phyloP scores from a whole-genome alignment of 805 yeast genomes.

The Candida coleopterorum region DNA sequence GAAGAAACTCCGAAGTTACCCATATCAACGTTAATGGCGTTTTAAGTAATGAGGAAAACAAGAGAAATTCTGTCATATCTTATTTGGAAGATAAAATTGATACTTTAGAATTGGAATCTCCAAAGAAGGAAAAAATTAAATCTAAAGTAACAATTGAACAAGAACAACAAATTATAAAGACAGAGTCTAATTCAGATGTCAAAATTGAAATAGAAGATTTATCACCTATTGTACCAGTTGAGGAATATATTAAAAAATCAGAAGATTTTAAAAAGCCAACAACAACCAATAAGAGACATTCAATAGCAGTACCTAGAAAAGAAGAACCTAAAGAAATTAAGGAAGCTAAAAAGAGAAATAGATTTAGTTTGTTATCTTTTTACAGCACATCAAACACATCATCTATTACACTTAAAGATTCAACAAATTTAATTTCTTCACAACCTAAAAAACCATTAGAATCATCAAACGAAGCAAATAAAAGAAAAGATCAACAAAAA shows the following conservation, averaged over 20 bases:
- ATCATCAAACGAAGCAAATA: constrained; percentile 27
- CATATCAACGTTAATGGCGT: constrained; percentile 43
- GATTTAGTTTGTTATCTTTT: constrained; percentile 42
- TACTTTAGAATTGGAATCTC: constrained; percentile 31
- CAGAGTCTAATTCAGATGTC: not conserved
- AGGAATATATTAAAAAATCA: constrained; percentile 9
- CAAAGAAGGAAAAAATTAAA: constrained; percentile 7
- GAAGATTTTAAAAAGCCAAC: not conserved
- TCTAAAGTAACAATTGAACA: constrained; percentile 1
- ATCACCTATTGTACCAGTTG: constrained; percentile 9
- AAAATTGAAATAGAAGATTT: constrained; percentile 3
- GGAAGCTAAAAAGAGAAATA: constrained; percentile 33
- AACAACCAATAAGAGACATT: constrained; percentile 1
- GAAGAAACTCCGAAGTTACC: constrained; percentile 39
- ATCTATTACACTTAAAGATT: constrained; percentile 3
- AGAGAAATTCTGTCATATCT: constrained; percentile 35
- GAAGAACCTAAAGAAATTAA: constrained; percentile 21
- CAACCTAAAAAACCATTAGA: constrained; percentile 25
- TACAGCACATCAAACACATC: constrained; percentile 31
- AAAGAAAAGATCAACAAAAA: constrained; percentile 15
- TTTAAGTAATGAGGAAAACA: constrained; percentile 24
- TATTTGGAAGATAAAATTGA: constrained; percentile 44
- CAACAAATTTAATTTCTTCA: constrained; percentile 1
- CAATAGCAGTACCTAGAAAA: constrained; percentile 1
- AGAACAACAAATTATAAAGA: not conserved